phyloP scores from a whole-genome alignment of 768 basidiomycete species.

The Suillus alpinus region DNA sequence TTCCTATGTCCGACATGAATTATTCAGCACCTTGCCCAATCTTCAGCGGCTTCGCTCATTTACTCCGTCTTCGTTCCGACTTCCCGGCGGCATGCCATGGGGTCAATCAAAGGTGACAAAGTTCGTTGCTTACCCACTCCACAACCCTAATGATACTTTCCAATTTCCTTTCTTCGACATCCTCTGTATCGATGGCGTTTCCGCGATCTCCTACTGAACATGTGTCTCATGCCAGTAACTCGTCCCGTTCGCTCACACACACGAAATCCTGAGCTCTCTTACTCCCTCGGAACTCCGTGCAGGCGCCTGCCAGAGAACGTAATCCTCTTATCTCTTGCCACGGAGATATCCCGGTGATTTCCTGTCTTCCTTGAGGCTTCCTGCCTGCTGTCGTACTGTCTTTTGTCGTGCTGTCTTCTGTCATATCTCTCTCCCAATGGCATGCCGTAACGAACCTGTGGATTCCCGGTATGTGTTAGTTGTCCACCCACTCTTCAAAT shows the following conservation, averaged over 20 bases:
- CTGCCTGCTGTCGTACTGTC: slow-evolving; percentile 2
- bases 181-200: background rate
- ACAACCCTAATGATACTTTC: slow-evolving; percentile 1
- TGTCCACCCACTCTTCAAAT: background rate
- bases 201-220: slow-evolving; percentile 1
- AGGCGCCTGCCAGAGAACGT: slow-evolving; percentile 1
- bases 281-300: slow-evolving; percentile 10
- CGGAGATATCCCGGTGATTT: slow-evolving; percentile 10
- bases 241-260: background rate
- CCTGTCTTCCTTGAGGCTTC: slow-evolving; percentile 11
- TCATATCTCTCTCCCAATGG: background rate
- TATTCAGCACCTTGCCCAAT: background rate
- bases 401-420: background rate
- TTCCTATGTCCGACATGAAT: background rate
- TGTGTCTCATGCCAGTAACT: background rate
- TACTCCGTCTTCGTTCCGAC: slow-evolving; percentile 12
- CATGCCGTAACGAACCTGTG: background rate
- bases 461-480: background rate
- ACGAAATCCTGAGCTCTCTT: background rate
- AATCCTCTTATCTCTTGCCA: slow-evolving; percentile 5
- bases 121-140: slow-evolving; percentile 8
- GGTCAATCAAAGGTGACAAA: slow-evolving; percentile 7
- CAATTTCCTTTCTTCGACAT: background rate
- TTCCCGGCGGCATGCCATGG: slow-evolving; percentile 10
- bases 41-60: background rate